Conservation (phyloP, 2,329 filamentous ascomycete genomes). For the Colletotrichum gloeosporioides region DNA sequence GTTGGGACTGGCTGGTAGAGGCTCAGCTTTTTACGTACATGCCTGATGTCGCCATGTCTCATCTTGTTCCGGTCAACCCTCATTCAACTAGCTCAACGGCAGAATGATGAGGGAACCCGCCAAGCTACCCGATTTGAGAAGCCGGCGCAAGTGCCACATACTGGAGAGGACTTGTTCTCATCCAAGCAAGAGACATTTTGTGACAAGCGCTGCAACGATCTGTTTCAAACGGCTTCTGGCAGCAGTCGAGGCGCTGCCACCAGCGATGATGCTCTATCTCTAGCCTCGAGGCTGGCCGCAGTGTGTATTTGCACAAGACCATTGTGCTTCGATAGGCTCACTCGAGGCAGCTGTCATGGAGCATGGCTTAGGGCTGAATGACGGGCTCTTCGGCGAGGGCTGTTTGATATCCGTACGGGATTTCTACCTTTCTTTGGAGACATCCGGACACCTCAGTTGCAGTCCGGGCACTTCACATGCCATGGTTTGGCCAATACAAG, state of each 20-base stretch:
- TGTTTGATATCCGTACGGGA: background rate
- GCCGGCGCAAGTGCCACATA: background rate
- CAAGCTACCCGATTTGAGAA: background rate
- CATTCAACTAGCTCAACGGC: no score
- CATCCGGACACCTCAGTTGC: background rate
- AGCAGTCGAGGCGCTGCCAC: background rate
- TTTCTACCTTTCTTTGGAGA: background rate
- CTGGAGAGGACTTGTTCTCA: background rate
- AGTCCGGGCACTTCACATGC: background rate
- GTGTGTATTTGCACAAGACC: no score
- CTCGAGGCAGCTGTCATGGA: no score
- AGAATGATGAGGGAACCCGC: no score
- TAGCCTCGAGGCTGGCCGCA: no score
- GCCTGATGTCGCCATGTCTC: background rate
- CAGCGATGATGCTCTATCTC: no score
- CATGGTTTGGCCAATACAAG: background rate
- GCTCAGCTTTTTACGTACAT: no score
- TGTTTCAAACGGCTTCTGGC: background rate
- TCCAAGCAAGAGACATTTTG: background rate
- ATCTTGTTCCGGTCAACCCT: no score
- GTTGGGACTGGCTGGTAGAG: background rate
- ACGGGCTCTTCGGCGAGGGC: no score
- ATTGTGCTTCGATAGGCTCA: no score
- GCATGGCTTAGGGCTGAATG: no score
- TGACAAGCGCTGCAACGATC: background rate